phyloP scores from a whole-genome alignment of 768 basidiomycete genomes.

The Kwoniella bestiolae region DNA sequence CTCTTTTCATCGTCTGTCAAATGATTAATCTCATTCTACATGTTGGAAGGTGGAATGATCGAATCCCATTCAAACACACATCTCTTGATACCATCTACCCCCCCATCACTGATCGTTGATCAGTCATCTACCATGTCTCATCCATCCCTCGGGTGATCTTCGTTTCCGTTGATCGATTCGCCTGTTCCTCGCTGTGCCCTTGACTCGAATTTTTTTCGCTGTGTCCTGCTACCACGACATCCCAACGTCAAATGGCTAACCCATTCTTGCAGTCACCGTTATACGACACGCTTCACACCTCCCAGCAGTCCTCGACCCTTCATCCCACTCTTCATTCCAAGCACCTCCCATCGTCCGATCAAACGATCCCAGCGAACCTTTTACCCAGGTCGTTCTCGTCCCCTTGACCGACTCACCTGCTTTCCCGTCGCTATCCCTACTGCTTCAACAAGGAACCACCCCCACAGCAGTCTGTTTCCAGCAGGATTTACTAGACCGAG shows the following conservation, averaged over 20 bases:
- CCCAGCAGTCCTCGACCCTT: constrained; percentile 32
- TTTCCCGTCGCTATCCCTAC: constrained; percentile 52
- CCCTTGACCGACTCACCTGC: constrained; percentile 55
- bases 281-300: constrained; percentile 47
- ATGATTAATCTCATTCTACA: too few relatives aligned
- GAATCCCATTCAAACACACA: too few relatives aligned
- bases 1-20: too few relatives aligned
- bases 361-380: constrained; percentile 23
- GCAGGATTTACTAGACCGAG: constrained; percentile 55
- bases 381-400: constrained; percentile 51
- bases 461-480: constrained; percentile 57
- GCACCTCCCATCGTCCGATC: constrained; percentile 28
- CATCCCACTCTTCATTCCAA: constrained; percentile 26
- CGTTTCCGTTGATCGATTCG: constrained; percentile 8
- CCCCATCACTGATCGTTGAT: not conserved
- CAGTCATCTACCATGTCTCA: not conserved
- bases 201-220: not conserved
- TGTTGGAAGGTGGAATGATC: too few relatives aligned
- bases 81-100: too few relatives aligned
- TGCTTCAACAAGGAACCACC: constrained; percentile 53
- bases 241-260: constrained; percentile 11
- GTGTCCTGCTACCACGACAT: not conserved
- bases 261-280: constrained; percentile 39
- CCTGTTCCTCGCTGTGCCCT: not conserved
- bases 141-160: not conserved